Evolutionary conservation across 2,329 filamentous ascomycete species (phyloP), one percentile per base, ranked within the genome.

Genomic region (Chalaropsis ovoidea): DNA sequence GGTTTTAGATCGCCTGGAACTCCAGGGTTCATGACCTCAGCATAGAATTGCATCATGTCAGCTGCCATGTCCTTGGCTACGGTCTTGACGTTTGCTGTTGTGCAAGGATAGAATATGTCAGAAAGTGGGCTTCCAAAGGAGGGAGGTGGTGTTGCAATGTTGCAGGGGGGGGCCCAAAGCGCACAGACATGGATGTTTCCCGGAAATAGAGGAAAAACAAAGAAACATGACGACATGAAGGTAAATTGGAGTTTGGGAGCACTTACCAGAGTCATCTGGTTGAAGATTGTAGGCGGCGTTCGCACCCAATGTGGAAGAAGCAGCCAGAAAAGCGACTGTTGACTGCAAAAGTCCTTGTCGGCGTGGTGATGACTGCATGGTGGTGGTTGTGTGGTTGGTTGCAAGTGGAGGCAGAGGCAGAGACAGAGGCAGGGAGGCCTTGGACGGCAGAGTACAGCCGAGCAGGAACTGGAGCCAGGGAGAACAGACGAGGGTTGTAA

Each of bases 11-110:
- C 69, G 31, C 78, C 78, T 13, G 65, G 65, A 70, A 62, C 65
- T 24, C 45, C 65, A 31, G 42, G 43, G 31, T 64, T 43, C 65
- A 64, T 67, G 31, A 64, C 73, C 64, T 67, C 42, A 27, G 56
- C 45, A 67, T 77, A 77, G 62, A 75, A 76, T 6, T 72, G 70
- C 63, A 77, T 69, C 72, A 84, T 75, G 69, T 83, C 81, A 52
- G 76, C 74, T 1, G 81, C 76, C 73, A 84, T 79, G 58, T 77
- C 74, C 68, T 78, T 80, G 15, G 82, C 76, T 11, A 80, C 75
- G 45, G 74, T 71, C 67, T 75, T 79, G 67, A 84, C 72, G 1
- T 81, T 83, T 54, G 77, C 82, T 84, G 68, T 31, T 65, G 17
- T 10, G 35, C 35, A 52, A 19, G 22, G 15, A 45, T 27, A 64